Evolutionary conservation across 306 rosid species (phyloP).

Genomic region (Alnus rubra): DNA sequence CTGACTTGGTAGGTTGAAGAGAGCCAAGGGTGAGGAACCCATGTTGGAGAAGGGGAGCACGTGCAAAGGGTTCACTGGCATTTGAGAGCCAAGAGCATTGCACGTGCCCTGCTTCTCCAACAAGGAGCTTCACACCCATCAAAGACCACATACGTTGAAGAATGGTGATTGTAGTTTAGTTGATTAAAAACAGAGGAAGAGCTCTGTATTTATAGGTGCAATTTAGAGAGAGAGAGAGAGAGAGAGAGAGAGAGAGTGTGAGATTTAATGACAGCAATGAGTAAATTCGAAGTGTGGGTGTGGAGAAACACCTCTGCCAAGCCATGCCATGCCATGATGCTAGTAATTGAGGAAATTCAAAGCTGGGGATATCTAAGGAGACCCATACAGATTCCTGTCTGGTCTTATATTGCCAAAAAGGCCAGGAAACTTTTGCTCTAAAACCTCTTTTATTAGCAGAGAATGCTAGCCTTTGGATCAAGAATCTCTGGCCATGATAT

Average conservation of each 20-base stretch:
- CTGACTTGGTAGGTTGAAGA: not conserved
- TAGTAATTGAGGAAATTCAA: slow-evolving; percentile 40
- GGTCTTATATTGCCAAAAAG: slow-evolving; percentile 47
- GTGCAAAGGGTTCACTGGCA: slow-evolving; percentile 51
- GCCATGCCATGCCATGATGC: slow-evolving; percentile 42
- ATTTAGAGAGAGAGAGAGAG: slow-evolving; percentile 8
- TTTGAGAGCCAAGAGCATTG: slow-evolving; percentile 36
- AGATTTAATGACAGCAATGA: slow-evolving; percentile 31
- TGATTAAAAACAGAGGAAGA: slow-evolving; percentile 20
- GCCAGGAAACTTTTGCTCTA: slow-evolving; percentile 16
- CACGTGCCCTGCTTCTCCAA: slow-evolving; percentile 99
- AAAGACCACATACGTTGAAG: slow-evolving; percentile 16
- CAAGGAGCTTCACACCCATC: slow-evolving; percentile 68
- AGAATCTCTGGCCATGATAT: slow-evolving; percentile 25
- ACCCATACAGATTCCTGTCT: slow-evolving; percentile 45
- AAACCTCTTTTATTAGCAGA: slow-evolving; percentile 6
- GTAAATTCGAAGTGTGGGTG: slow-evolving; percentile 34
- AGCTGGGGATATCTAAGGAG: slow-evolving; percentile 41
- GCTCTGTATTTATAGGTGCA: slow-evolving; percentile 49
- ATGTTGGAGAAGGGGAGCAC: slow-evolving; percentile 91
- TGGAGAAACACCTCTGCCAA: slow-evolving; percentile 27
- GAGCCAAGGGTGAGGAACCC: slow-evolving; percentile 51
- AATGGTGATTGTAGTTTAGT: slow-evolving; percentile 8
- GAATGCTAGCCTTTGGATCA: slow-evolving; percentile 37
- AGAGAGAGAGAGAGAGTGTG: slow-evolving; percentile 4